These are phyloP conservation scores for Sclerotinia spermophila DNA, from an alignment of 2,329 filamentous ascomycete genomes.

Conservation along the genomic window DNA sequence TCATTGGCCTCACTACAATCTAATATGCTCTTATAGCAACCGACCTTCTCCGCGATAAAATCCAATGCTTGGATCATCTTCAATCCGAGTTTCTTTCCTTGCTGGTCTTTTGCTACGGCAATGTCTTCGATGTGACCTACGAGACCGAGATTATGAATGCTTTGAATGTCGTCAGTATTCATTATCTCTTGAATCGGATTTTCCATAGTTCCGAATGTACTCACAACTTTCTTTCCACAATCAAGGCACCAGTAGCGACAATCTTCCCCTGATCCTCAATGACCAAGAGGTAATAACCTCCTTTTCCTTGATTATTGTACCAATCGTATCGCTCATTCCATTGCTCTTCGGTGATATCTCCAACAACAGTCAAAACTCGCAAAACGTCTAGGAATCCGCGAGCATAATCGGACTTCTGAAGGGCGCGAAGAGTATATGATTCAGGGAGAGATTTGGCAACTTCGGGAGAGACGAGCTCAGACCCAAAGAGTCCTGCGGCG, in stretches of 20 bases:
- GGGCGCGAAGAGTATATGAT: conserved; percentile 77
- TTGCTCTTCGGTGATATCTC: conserved; percentile 71
- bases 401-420: conserved; percentile 73
- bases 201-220: conserved; percentile 36
- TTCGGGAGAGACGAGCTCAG: conserved; percentile 70
- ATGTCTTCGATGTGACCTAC: conserved; percentile 99
- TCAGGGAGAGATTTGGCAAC: conserved; percentile 71
- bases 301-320: conserved; percentile 63
- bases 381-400: conserved; percentile 87
- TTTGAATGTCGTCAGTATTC: conserved; percentile 37
- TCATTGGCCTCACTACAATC: conserved; percentile 96
- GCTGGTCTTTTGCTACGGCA: conserved; percentile 88
- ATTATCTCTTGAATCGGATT: neutral
- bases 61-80: conserved; percentile 93
- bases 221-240: conserved; percentile 93
- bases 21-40: conserved; percentile 95
- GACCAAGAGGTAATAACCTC: conserved; percentile 79
- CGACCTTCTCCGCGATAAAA: conserved; percentile 78
- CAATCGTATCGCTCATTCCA: conserved; percentile 81
- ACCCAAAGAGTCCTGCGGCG: conserved; percentile 67
- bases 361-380: conserved; percentile 86
- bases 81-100: conserved; percentile 93
- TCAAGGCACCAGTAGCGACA: conserved; percentile 85
- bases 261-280: conserved; percentile 66
- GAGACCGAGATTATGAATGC: conserved; percentile 73